Evolutionary conservation across 2,329 filamentous ascomycete genomes (phyloP).

Genomic region (Trichoderma aggressivum): DNA sequence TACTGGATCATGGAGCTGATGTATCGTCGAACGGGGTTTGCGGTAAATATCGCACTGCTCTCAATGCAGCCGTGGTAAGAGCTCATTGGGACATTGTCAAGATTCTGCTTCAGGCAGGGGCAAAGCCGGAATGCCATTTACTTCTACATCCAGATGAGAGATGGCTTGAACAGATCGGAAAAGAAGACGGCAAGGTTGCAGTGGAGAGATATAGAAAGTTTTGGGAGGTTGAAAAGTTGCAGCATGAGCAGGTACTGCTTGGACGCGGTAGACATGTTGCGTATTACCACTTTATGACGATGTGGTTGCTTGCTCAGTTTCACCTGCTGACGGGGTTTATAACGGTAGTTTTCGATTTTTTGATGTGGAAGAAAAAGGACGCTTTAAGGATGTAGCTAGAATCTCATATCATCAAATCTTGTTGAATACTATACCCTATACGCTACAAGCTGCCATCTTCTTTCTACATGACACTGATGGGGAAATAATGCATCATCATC

Average conservation of each 20-base stretch:
- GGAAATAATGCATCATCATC: not conserved
- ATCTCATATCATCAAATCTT: not conserved
- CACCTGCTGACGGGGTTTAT: not conserved
- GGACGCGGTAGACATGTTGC: not conserved
- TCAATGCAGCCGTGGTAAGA: not conserved
- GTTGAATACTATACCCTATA: no score
- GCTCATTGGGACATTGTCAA: not conserved
- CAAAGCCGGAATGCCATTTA: not conserved
- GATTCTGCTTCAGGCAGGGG: not conserved
- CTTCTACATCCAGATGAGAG: not conserved
- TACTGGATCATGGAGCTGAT: not conserved
- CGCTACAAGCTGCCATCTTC: not conserved
- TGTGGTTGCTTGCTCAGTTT: not conserved
- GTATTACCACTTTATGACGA: not conserved
- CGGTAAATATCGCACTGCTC: not conserved
- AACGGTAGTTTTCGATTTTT: not conserved
- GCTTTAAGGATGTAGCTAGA: not conserved
- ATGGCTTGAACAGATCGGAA: not conserved
- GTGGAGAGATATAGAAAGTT: slow-evolving; percentile 10
- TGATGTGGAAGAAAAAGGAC: not conserved
- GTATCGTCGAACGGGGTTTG: accelerated
- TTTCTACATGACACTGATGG: not conserved
- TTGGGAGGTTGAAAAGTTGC: not conserved
- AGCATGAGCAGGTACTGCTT: not conserved
- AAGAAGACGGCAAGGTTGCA: not conserved